Evolutionary conservation across 1,284 basidiomycete species (phyloP).

Genomic region (Naganishia liquefaciens): DNA sequence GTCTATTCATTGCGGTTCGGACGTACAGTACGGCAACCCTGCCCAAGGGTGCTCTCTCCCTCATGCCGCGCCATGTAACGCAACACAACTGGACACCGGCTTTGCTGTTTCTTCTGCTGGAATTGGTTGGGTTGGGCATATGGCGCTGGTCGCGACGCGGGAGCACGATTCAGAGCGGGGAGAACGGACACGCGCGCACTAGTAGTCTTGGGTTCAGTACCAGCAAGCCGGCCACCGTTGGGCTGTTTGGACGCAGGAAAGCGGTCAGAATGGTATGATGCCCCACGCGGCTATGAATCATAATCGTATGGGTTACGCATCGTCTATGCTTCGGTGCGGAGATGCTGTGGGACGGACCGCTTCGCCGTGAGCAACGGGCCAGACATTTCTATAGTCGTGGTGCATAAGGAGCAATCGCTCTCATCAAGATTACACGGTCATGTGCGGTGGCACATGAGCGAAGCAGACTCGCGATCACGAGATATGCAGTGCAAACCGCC

Average conservation of each 20-base stretch:
- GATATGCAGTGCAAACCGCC: too few relatives aligned
- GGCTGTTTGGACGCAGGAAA: conserved; percentile 21
- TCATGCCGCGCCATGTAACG: conserved; percentile 8
- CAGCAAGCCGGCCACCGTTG: conserved; percentile 14
- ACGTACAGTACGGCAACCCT: background rate
- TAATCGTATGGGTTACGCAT: background rate
- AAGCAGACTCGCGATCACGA: too few relatives aligned
- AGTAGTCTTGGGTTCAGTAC: conserved; percentile 12
- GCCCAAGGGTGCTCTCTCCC: conserved; percentile 2
- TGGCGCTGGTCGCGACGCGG: background rate
- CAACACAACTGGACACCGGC: conserved; percentile 24
- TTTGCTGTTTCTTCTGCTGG: conserved; percentile 3
- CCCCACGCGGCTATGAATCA: too few relatives aligned
- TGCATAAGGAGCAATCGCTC: too few relatives aligned
- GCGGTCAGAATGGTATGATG: conserved; percentile 24
- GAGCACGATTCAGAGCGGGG: background rate
- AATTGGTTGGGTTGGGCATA: background rate
- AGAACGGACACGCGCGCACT: background rate
- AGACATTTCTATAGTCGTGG: too few relatives aligned
- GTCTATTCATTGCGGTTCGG: conserved; percentile 4
- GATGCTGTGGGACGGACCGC: too few relatives aligned
- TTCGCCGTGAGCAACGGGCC: too few relatives aligned
- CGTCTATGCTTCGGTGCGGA: too few relatives aligned
- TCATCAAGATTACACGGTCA: too few relatives aligned
- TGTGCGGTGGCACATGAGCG: too few relatives aligned